phyloP scores from a whole-genome alignment of 192 early-diverging fungal genomes.

The Gonapodya sp. region DNA sequence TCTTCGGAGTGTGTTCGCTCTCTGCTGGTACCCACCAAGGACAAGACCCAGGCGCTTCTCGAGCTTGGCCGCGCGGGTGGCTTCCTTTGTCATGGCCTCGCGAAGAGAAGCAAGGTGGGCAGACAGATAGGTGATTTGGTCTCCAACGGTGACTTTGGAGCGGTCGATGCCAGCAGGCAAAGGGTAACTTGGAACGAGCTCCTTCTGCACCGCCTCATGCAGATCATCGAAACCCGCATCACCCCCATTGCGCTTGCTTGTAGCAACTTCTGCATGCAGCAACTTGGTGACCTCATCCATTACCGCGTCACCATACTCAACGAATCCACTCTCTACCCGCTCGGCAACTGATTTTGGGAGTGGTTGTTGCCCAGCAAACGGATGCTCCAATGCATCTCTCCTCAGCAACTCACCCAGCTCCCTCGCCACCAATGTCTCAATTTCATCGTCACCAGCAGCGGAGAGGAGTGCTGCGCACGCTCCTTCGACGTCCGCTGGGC shows the following conservation, averaged over 20 bases:
- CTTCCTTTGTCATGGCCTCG: slow-evolving; percentile 62
- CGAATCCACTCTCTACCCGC: slow-evolving; percentile 9
- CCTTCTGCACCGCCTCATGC: slow-evolving; percentile 22
- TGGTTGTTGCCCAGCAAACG: slow-evolving; percentile 45
- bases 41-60: slow-evolving; percentile 72
- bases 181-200: slow-evolving; percentile 15
- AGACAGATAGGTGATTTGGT: slow-evolving; percentile 2
- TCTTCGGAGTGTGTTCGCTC: slow-evolving; percentile 50
- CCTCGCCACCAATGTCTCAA: slow-evolving; percentile 48
- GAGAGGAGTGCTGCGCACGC: slow-evolving; percentile 17
- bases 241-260: slow-evolving; percentile 2
- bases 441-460: slow-evolving; percentile 17
- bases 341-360: slow-evolving; percentile 12
- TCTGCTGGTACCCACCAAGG: slow-evolving; percentile 75
- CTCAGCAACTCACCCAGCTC: slow-evolving; percentile 64
- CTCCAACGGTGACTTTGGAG: slow-evolving; percentile 1
- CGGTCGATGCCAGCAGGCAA: not conserved
- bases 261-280: slow-evolving; percentile 37
- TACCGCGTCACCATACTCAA: slow-evolving; percentile 43
- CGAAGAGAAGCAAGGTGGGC: slow-evolving; percentile 40
- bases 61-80: slow-evolving; percentile 64
- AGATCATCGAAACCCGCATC: slow-evolving; percentile 23
- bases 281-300: slow-evolving; percentile 44
- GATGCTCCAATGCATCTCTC: slow-evolving; percentile 63
- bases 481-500: slow-evolving; percentile 38